These are phyloP conservation scores for Chytriomyces confervae DNA, from an alignment of 192 early-diverging fungal species.

Conservation along the genomic window DNA sequence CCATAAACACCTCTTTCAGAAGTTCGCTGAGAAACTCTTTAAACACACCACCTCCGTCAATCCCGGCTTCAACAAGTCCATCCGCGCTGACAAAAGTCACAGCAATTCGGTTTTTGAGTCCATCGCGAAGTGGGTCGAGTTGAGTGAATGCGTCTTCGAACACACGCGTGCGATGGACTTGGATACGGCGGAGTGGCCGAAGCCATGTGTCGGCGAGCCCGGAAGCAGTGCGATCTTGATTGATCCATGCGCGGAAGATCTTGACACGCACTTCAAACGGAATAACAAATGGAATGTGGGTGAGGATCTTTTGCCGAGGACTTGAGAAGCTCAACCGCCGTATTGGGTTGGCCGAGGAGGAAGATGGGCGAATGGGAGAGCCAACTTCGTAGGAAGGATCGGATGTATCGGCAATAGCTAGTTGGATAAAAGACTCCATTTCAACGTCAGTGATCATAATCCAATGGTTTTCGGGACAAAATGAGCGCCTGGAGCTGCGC, in stretches of 20 bases:
- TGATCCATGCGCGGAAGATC: conserved; percentile 81
- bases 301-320: conserved; percentile 69
- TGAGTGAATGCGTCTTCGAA: conserved; percentile 90
- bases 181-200: conserved; percentile 49
- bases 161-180: conserved; percentile 73
- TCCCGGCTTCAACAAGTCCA: conserved; percentile 85
- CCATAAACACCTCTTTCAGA: conserved; percentile 59
- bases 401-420: conserved; percentile 54
- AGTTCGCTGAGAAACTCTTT: conserved; percentile 86
- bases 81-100: conserved; percentile 84
- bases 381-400: neutral
- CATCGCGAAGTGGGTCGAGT: conserved; percentile 68
- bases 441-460: conserved; percentile 65
- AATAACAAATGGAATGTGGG: conserved; percentile 89
- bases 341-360: neutral
- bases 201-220: conserved; percentile 43
- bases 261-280: conserved; percentile 88
- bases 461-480: conserved; percentile 74
- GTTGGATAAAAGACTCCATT: conserved; percentile 59
- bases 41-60: conserved; percentile 91
- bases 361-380: too few species aligned
- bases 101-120: conserved; percentile 77
- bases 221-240: conserved; percentile 63
- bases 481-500: conserved; percentile 66
- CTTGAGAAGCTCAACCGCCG: conserved; percentile 28